Evolutionary conservation across 768 basidiomycete genomes (phyloP).

Genomic region (Asterophora lycoperdoides): DNA sequence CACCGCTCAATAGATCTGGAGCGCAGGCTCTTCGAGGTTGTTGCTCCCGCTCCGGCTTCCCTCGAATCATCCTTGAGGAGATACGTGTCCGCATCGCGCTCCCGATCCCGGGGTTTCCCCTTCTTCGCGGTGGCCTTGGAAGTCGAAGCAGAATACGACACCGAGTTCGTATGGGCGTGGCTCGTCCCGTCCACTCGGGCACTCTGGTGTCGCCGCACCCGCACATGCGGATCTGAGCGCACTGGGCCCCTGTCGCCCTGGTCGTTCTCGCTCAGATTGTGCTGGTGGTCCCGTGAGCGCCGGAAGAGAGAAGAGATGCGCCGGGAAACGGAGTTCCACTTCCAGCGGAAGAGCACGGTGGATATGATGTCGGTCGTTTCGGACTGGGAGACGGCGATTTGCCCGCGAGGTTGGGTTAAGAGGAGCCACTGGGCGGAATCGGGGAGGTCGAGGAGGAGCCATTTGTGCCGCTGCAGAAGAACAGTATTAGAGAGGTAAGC

Average conservation of each 20-base stretch:
- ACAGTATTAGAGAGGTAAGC: neutral
- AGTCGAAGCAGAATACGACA: neutral
- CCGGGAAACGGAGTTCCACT: conserved; percentile 42
- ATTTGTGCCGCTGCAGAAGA: conserved; percentile 46
- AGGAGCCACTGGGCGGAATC: conserved; percentile 68
- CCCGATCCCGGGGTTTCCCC: conserved; percentile 16
- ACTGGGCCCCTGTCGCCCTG: conserved; percentile 16
- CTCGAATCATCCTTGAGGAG: too few relatives aligned
- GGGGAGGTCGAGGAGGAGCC: conserved; percentile 66
- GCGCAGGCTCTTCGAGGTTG: conserved; percentile 16
- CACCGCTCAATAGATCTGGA: conserved; percentile 31
- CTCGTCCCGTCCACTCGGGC: neutral
- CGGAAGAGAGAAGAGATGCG: conserved; percentile 51
- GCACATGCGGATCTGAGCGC: conserved; percentile 20
- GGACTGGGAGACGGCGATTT: conserved; percentile 58
- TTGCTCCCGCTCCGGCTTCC: neutral
- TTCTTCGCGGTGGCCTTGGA: conserved; percentile 24
- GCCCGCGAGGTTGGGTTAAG: conserved; percentile 32
- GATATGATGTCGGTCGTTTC: conserved; percentile 78
- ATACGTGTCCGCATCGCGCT: too few relatives aligned
- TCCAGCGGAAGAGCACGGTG: conserved; percentile 57
- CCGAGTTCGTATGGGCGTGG: too few relatives aligned
- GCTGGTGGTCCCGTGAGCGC: conserved; percentile 28
- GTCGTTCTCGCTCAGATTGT: conserved; percentile 7
- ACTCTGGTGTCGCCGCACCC: conserved; percentile 16